Evolutionary conservation across 257 asterid species (phyloP).

Genomic region (Fraxinus cuspidata): DNA sequence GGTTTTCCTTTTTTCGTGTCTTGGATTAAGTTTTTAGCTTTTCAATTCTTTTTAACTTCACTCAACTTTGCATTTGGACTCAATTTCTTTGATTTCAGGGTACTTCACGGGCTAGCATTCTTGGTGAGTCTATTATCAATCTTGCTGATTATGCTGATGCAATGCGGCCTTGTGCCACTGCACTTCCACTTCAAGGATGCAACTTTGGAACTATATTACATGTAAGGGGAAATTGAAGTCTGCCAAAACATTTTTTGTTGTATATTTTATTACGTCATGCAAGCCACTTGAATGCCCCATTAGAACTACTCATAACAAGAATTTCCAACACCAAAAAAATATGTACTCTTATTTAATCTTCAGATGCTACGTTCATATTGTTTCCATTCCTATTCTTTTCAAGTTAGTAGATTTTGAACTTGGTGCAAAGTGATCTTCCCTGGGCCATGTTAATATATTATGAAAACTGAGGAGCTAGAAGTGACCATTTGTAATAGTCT

Average conservation of each 20-base stretch:
- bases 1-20: background rate
- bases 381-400: background rate
- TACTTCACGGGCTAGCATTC: constrained; percentile 85
- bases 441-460: background rate
- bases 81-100: constrained; percentile 61
- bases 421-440: background rate
- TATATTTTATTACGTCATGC: background rate
- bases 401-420: background rate
- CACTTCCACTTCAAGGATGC: constrained; percentile 88
- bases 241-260: background rate
- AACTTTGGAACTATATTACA: constrained; percentile 79
- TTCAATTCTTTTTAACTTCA: background rate
- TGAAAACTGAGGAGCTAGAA: background rate
- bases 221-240: constrained; percentile 46
- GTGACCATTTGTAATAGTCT: background rate
- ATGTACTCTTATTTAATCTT: background rate
- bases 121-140: constrained; percentile 87
- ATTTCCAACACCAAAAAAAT: background rate
- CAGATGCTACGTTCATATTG: background rate
- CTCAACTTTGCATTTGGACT: constrained; percentile 9
- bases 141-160: constrained; percentile 95
- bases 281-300: background rate
- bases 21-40: background rate
- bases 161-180: constrained; percentile 64
- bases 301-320: background rate